A percentile compares a stretch with the other conserved stretches of the same genome.
phyloP scores from a whole-genome alignment of 202 grass and related monocot genomes.

The Eragrostis tef region DNA sequence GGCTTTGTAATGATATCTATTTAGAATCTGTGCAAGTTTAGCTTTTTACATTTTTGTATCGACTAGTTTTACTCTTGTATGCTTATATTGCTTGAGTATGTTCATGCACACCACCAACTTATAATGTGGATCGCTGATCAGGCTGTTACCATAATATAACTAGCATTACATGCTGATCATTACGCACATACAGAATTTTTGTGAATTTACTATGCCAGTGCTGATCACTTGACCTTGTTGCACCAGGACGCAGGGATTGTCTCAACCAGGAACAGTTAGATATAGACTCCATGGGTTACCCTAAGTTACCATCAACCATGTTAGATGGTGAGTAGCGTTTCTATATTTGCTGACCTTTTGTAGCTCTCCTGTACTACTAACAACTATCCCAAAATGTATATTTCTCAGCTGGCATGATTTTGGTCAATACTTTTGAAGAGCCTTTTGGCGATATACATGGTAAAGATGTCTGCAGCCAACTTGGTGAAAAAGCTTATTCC shows the following conservation, averaged over 20 bases:
- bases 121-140: background rate
- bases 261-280: no score
- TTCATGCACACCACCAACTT: background rate
- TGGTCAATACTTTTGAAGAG: conserved; percentile 35
- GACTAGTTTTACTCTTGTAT: background rate
- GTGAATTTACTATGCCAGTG: background rate
- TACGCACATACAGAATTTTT: background rate
- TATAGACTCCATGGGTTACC: no score
- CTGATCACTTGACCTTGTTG: background rate
- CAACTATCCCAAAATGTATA: background rate
- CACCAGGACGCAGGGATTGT: no score
- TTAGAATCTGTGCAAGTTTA: conserved; percentile 1
- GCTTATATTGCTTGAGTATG: background rate
- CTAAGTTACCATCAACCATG: no score
- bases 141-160: no score
- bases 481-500: background rate
- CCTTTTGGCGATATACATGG: background rate
- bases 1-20: conserved; percentile 8
- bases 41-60: background rate
- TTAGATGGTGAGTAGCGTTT: no score
- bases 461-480: conserved; percentile 26
- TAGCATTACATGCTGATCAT: background rate
- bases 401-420: conserved; percentile 29
- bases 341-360: no score
- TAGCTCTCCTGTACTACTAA: no score